Evolutionary conservation across 177 flowering plant species (phyloP), one percentile per base, ranked within the genome.

Genomic region (Tripterygium wilfordii): DNA sequence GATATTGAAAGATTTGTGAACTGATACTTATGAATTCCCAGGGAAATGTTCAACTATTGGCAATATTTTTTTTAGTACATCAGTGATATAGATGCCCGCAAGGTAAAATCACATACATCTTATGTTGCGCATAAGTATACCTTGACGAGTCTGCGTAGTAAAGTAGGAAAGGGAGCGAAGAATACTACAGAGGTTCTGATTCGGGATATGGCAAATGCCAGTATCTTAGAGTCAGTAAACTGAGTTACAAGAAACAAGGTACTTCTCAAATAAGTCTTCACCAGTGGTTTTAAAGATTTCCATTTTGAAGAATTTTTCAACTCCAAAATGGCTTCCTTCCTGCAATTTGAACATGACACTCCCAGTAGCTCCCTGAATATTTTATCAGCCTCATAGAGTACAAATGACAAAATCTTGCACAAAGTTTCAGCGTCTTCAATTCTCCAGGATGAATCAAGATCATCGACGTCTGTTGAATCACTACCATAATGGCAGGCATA

Each of bases 201-300:
- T 51, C 71, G 78, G 36, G 71, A 63, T 38, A 94, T 53, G 42
- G 77, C 22, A 44, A 78, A 83, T 23, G 59, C 69, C 58, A 89
- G 55, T 57, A 87, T 78, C 56, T 82, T 78, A 39, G 67, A 18
- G 49, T 87, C 90, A 24, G 89, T 62, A 41, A 74, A 69, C 62
- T 89, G 91, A 65, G 72, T 72, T 50, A 92, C 54, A 56, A 89
- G 72, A 51, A 68, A 69, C 23, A 84, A 23, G 31, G 88, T 80
- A 58, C 95, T 89, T 56, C 83, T 73, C 47, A 94, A 43, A 56
- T 71, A 94, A 16, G 92, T 89, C 62, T 85, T 87, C 50, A 94
- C 42, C 54, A 94, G 54, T 25, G 95, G 96, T 58, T 69, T 72
- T 4, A 74, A 16, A 27, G 37, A 57, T 69, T 78, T 68, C 96